A percentile compares a stretch with the other conserved stretches of the same genome.
Evolutionary conservation across 2,329 filamentous ascomycete genomes (phyloP).

Genomic region (Alternaria rosae): DNA sequence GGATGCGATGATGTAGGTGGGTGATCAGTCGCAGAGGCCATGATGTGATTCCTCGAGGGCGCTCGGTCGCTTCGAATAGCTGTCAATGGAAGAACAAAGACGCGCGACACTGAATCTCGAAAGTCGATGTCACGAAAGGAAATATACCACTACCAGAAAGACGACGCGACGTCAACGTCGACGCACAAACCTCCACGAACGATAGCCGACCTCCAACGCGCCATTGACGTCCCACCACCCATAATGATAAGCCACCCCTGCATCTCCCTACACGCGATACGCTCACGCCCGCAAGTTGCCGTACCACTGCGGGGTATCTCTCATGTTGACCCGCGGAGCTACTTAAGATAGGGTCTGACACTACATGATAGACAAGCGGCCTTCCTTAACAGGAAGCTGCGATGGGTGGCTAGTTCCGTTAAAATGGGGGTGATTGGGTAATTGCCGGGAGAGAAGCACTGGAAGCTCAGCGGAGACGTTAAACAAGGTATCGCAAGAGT

Average conservation of each 20-base stretch:
- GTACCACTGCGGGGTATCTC: conserved; percentile 23
- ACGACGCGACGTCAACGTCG: not conserved
- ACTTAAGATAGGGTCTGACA: conserved; percentile 20
- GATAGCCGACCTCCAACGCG: conserved; percentile 14
- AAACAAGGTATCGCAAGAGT: not conserved
- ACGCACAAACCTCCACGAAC: not conserved
- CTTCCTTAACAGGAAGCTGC: conserved; percentile 34
- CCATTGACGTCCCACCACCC: conserved; percentile 15
- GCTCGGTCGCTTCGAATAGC: not conserved
- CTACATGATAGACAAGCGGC: conserved; percentile 19
- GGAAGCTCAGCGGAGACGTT: not conserved
- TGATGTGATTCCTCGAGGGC: not conserved
- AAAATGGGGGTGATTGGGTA: conserved; percentile 3
- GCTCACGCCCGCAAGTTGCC: conserved; percentile 12
- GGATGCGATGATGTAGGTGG: not conserved
- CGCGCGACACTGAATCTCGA: not conserved
- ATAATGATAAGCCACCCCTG: conserved; percentile 26
- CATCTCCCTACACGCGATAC: conserved; percentile 2
- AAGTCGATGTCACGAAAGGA: not conserved
- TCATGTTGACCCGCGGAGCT: conserved; percentile 15
- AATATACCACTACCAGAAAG: not conserved
- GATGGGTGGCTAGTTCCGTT: not conserved
- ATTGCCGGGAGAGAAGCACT: not conserved
- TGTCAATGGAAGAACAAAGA: not conserved
- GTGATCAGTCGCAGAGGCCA: conserved; percentile 5